Evolutionary conservation across 2,329 filamentous ascomycete species (phyloP).

Genomic region (Talaromyces verruculosus): DNA sequence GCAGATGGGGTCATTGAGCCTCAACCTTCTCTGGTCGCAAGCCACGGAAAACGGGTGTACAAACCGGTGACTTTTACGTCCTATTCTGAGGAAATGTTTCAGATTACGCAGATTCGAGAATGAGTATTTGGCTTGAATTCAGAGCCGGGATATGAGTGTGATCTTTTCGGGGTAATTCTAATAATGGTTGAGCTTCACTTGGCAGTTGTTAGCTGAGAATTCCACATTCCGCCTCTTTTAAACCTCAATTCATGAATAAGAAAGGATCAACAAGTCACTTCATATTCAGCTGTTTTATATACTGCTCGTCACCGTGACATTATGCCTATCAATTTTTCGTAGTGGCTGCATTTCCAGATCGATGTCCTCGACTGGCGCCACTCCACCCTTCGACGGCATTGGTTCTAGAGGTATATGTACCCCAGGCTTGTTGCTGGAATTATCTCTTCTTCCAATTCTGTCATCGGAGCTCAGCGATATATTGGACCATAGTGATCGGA

Average conservation of each 20-base stretch:
- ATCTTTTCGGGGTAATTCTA: not conserved
- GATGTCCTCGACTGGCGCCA: not conserved
- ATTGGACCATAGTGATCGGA: not conserved
- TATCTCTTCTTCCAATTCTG: not conserved
- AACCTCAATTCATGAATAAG: too few species aligned
- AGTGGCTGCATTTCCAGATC: conserved; percentile 8
- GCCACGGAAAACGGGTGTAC: conserved; percentile 7
- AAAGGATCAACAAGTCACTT: too few species aligned
- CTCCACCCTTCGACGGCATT: not conserved
- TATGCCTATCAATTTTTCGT: not conserved
- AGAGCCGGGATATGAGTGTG: not conserved
- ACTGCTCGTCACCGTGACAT: not conserved
- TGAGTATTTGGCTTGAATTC: not conserved
- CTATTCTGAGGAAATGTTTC: conserved; percentile 11
- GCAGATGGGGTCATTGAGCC: conserved; percentile 13
- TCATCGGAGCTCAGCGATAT: not conserved
- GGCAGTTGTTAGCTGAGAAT: not conserved
- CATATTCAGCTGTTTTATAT: not conserved
- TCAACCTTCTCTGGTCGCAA: conserved; percentile 10
- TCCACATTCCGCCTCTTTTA: too few species aligned
- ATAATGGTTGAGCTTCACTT: not conserved
- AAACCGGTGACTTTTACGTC: conserved; percentile 3
- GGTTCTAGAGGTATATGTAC: not conserved
- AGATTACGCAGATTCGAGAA: not conserved
- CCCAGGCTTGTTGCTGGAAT: not conserved